Evolutionary conservation across 108 stramenopile species (phyloP), one percentile per base, ranked within the genome.

Genomic region (Nannochloropsis salina): DNA sequence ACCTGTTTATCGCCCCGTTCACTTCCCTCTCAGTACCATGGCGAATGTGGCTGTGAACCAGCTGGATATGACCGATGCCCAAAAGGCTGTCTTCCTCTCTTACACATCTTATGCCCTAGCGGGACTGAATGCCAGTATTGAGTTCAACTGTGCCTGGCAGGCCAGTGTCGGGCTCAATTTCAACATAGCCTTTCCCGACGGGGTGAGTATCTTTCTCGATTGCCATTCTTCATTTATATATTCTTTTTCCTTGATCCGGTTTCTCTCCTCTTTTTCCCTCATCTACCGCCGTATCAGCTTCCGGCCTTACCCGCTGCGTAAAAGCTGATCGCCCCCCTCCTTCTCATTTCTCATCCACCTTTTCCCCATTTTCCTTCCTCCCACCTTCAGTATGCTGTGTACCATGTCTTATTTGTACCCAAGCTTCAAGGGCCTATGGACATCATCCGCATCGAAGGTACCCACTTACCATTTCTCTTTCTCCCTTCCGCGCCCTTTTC

Each of bases 1-100:
- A 31, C 31, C 31, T 31, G 31, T 31, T 31, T 31, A 31, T 31
- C 31, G 31, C 31, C 31, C 31, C 31, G 31, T 31, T 74, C 20
- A 6, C 61, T 6, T 74, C 61, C 61, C 15, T 15, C 8, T n/a
- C 8, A 74, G 61, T 74, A n/a, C 61, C 61, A 74, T 74, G 61
- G 61, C 61, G 4, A 15, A 74, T 15, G 61, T 74, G 61, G 61
- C 61, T 74, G 61, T n/a, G 20, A 74, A 74, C 6, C 61, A 74
- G 61, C 61, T 74, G 20, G 61, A 74, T n/a, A 74, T 74, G 61
- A 74, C 61, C 4, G 61, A 74, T 74, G 61, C 61, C 61, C 61
- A 74, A n/a, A 74, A 74, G 8, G 61, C 61, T n/a, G 61, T 74
- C 15, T 74, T 74, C 61, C 61, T 74, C 61, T 74, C 61, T 74